Percentiles rank a stretch among this genome's conserved stretches.
phyloP scores from a whole-genome alignment of 768 basidiomycete species.

The Lentinula boryana region DNA sequence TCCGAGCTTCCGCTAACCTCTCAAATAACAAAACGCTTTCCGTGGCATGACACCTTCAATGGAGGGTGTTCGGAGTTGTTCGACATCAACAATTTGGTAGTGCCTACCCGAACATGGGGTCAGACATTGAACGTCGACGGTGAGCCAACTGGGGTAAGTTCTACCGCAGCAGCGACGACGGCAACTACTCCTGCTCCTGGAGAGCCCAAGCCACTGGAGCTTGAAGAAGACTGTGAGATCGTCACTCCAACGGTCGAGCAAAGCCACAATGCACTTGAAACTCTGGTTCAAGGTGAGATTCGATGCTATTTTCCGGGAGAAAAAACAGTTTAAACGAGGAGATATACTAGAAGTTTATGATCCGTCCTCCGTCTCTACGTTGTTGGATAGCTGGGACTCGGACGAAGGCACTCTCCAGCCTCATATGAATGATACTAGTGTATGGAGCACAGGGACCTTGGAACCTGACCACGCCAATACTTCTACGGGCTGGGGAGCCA shows the following conservation, averaged over 20 bases:
- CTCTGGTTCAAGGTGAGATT: background rate
- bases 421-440: background rate
- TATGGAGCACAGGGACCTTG: background rate
- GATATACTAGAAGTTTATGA: background rate
- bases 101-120: conserved; percentile 32
- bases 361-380: background rate
- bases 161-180: background rate
- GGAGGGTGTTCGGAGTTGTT: conserved; percentile 42
- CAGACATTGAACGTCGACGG: background rate
- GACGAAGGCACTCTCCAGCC: background rate
- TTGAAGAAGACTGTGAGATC: background rate
- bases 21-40: conserved; percentile 36
- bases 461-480: background rate
- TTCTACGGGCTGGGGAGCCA: background rate
- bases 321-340: background rate
- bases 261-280: conserved; percentile 11
- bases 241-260: conserved; percentile 21
- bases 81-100: conserved; percentile 20
- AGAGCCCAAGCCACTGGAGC: background rate
- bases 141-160: background rate
- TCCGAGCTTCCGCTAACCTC: conserved; percentile 48
- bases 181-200: background rate
- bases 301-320: background rate
- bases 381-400: background rate
- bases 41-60: conserved; percentile 38